Base-by-base conservation (phyloP, 768 basidiomycete species). In the Neoboletus magnificus region DNA sequence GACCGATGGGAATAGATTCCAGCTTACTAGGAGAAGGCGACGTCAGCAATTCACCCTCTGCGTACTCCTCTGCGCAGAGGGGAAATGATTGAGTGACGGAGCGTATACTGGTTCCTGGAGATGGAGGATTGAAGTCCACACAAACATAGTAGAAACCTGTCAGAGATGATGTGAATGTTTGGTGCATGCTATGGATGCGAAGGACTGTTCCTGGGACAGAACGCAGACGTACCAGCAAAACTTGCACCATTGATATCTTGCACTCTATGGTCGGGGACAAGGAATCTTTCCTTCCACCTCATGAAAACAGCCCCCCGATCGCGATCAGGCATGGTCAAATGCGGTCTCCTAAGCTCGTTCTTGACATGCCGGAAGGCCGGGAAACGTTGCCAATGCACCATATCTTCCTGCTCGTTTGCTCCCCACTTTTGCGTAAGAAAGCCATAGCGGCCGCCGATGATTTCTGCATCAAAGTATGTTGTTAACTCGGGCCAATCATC, bases 381-480 rank as follows among this genome's bases (percentile, higher is more conserved):
- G 75, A 98, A 98, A 42, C 94, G 84, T 36, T 83, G 81, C 95
- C 95, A 98, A 67, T 98, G 96, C 18, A 91, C 83, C 77, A 95
- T 81, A 69, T 98, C 96, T 64, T 95, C 91, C 57, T 87, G 81
- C 70, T 95, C 92, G 22, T 82, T 87, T 5, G 96, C 94, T 3
- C 93, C 93, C 88, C 90, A 94, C 56, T 89, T 86, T 63, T 84
- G 80, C 5, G 96, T 98, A 64, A 93, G 71, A 71, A 98, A 98
- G 11, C 95, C 96, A 68, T 93, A 86, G 22, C 90, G 84, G 56
- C 80, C 84, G 18, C 94, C 94, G 60, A 98, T 95, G 59, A 98
- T 93, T 71, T 98, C 93, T 46, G 94, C 95, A 66, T 94, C 92
- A 71, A 98, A 98, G 67, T 93, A 97, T 3, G 95, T 98, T 6